Conservation (phyloP, 139 green algal genomes). For the Choricystis sp. region DNA sequence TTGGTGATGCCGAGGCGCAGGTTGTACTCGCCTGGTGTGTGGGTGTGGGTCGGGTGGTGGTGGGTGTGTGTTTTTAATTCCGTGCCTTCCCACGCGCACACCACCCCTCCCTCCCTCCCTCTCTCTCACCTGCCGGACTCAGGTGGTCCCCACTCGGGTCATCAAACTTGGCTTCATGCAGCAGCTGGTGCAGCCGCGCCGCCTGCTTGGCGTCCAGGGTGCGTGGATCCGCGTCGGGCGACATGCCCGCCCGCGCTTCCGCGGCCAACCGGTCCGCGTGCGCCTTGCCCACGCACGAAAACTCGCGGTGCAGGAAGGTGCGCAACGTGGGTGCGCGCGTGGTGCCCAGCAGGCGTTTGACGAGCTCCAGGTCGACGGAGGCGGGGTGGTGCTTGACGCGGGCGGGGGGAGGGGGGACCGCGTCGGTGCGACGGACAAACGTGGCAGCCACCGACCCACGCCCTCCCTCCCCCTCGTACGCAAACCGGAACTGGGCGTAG, state of each 20-base stretch:
- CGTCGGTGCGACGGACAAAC: slow-evolving; percentile 75
- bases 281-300: slow-evolving; percentile 57
- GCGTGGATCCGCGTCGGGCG: slow-evolving; percentile 25
- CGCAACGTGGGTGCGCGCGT: slow-evolving; percentile 38
- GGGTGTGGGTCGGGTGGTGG: not conserved
- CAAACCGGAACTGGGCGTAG: slow-evolving; percentile 74
- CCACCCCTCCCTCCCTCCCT: not conserved
- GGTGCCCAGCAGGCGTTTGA: slow-evolving; percentile 60
- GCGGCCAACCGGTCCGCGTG: slow-evolving; percentile 48
- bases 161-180: slow-evolving; percentile 62
- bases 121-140: slow-evolving; percentile 37
- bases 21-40: slow-evolving; percentile 86
- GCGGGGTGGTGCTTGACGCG: slow-evolving; percentile 66
- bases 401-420: slow-evolving; percentile 62
- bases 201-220: slow-evolving; percentile 51
- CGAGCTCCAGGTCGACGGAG: slow-evolving; percentile 79
- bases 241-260: slow-evolving; percentile 49
- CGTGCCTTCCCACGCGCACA: not conserved
- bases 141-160: slow-evolving; percentile 62
- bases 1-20: slow-evolving; percentile 92
- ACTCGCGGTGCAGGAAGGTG: slow-evolving; percentile 67
- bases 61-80: not conserved
- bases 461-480: slow-evolving; percentile 32
- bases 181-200: slow-evolving; percentile 72
- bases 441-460: slow-evolving; percentile 43